phyloP scores from a whole-genome alignment of 306 rosid genomes.

The Albizia julibrissin region DNA sequence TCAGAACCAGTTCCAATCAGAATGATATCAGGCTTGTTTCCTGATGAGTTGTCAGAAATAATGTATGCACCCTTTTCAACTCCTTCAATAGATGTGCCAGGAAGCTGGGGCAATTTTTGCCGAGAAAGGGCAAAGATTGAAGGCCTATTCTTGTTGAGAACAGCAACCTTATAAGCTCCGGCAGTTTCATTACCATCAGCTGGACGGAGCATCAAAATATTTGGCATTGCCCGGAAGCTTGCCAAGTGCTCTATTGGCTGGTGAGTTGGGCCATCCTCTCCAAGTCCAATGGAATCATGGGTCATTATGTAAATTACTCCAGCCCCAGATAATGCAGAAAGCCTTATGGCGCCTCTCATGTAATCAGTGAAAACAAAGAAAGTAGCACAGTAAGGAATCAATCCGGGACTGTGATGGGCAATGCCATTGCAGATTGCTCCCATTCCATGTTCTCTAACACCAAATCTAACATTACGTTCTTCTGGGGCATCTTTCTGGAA shows the following conservation, averaged over 20 bases:
- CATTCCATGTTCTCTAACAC: conserved; percentile 97
- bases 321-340: conserved; percentile 75
- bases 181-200: conserved; percentile 99
- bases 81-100: conserved; percentile 86
- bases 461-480: conserved; percentile 92
- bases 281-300: conserved; percentile 97
- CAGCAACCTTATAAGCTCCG: conserved; percentile 91
- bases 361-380: conserved; percentile 98
- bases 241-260: conserved; percentile 97
- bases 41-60: conserved; percentile 81
- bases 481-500: conserved; percentile 88
- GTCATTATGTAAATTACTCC: conserved; percentile 95
- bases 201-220: conserved; percentile 92
- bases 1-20: conserved; percentile 95
- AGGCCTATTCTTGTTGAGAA: conserved; percentile 78
- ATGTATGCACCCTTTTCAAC: conserved; percentile 92
- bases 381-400: conserved; percentile 95
- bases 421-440: conserved; percentile 97
- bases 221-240: conserved; percentile 99
- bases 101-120: conserved; percentile 80
- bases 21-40: conserved; percentile 95
- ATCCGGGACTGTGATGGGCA: conserved; percentile 91
- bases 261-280: conserved; percentile 99
- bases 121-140: conserved; percentile 96
- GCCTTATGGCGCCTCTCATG: conserved; percentile 97